phyloP scores from a whole-genome alignment of 371 early-diverging fungal species.

The Blakeslea trispora region DNA sequence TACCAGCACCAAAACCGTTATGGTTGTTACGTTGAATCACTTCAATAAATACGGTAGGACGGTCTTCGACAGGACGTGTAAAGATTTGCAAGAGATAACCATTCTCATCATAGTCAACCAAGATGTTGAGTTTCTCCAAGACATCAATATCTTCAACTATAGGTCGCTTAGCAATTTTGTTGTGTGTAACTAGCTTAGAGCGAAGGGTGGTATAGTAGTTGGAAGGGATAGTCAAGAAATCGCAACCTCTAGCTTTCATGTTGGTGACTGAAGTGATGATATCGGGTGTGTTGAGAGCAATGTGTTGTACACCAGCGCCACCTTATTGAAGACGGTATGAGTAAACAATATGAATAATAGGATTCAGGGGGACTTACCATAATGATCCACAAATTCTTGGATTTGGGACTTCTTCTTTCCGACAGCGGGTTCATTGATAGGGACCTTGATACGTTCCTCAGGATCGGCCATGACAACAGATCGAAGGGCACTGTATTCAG shows the following conservation, averaged over 20 bases:
- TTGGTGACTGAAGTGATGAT: constrained; percentile 82
- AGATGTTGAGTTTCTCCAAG: constrained; percentile 83
- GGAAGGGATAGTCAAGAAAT: constrained; percentile 87
- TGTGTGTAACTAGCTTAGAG: constrained; percentile 59
- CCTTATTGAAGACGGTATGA: constrained; percentile 1
- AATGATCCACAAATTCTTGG: constrained; percentile 96
- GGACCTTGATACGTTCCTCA: constrained; percentile 92
- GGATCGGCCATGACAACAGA: constrained; percentile 97
- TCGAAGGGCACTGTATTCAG: constrained; percentile 92
- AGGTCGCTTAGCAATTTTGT: constrained; percentile 64
- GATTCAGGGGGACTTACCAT: constrained; percentile 54
- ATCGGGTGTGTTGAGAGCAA: constrained; percentile 88
- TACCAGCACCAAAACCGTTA: constrained; percentile 97
- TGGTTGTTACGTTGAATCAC: constrained; percentile 95
- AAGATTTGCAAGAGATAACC: constrained; percentile 96
- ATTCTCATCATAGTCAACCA: constrained; percentile 95
- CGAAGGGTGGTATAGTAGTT: constrained; percentile 90
- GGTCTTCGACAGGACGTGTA: constrained; percentile 92
- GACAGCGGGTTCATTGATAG: constrained; percentile 96
- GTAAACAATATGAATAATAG: neutral
- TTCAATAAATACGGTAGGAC: constrained; percentile 96
- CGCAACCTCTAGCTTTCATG: constrained; percentile 86
- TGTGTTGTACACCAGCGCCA: constrained; percentile 94
- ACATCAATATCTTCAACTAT: constrained; percentile 82
- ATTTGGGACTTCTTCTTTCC: constrained; percentile 96